phyloP scores from a whole-genome alignment of 2,329 filamentous ascomycete species.

The Ascocoryne sarcoides region DNA sequence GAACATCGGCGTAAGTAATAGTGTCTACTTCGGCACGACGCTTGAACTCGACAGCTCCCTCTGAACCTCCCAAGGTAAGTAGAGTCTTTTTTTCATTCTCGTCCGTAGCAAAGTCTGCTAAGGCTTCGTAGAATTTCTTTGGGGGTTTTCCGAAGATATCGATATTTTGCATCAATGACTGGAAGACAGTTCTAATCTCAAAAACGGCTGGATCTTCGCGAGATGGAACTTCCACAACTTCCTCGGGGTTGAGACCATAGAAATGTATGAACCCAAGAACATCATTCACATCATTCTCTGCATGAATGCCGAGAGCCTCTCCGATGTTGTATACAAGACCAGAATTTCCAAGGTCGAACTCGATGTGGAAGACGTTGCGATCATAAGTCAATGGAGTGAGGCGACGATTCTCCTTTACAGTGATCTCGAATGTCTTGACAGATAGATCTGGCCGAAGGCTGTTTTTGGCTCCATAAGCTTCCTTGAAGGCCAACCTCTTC shows the following conservation, averaged over 20 bases:
- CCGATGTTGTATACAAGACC: slow-evolving; percentile 95
- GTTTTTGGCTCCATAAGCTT: slow-evolving; percentile 71
- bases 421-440: slow-evolving; percentile 78
- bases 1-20: slow-evolving; percentile 80
- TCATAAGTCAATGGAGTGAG: slow-evolving; percentile 84
- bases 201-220: slow-evolving; percentile 66
- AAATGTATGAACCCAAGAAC: slow-evolving; percentile 80
- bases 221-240: slow-evolving; percentile 84
- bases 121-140: slow-evolving; percentile 93
- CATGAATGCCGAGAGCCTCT: slow-evolving; percentile 92
- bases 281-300: slow-evolving; percentile 76
- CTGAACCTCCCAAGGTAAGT: slow-evolving; percentile 63
- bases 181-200: slow-evolving; percentile 87
- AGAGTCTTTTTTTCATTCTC: slow-evolving; percentile 76
- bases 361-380: slow-evolving; percentile 99
- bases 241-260: slow-evolving; percentile 75
- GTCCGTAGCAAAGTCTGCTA: slow-evolving; percentile 79
- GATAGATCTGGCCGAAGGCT: slow-evolving; percentile 76
- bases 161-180: slow-evolving; percentile 82
- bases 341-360: slow-evolving; percentile 88
- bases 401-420: slow-evolving; percentile 90
- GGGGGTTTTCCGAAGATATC: slow-evolving; percentile 96
- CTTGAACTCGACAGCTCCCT: slow-evolving; percentile 87
- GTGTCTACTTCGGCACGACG: slow-evolving; percentile 83
- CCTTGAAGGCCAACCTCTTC: slow-evolving; percentile 86